Evolutionary conservation across 371 early-diverging fungal species (phyloP), one percentile per base, ranked within the genome.

Genomic region (Zopfochytrium polystomum): DNA sequence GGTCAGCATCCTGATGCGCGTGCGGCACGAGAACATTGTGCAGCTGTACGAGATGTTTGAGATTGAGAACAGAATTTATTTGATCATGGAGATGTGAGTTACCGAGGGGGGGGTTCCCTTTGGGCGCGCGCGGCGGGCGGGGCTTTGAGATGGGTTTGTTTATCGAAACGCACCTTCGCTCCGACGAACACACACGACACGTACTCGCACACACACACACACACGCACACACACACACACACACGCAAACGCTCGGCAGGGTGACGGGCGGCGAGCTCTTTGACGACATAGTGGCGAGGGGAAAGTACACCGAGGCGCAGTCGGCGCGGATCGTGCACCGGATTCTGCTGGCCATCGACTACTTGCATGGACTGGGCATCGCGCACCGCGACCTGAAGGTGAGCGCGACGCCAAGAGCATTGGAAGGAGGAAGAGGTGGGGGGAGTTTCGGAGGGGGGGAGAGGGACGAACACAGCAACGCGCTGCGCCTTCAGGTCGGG

Each of bases 261-360:
- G 91, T 90, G 11, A 86, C 85, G 23, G 93, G 87, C 52, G 96
- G 96, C 26, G 98, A 97, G 68, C 71, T 97, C n/a, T 97, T 96
- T 69, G 92, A 94, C 42, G 85, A 87, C 32, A 90, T 96, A 45
- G 86, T 89, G 5, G 74, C 78, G 26, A 82, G 84, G 27, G 85
- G 85, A 42, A 73, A 74, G 25, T 83, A 93, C 55, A 73, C 84
- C 11, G 96, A 95, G 72, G 58, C 67, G 15, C 90, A 93, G 48
- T 80, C 92, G 0, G 84, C 95, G 0, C 81, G 84, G 38, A 82
- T 95, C 7, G 84, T 96, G 49, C 80, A 73, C 46, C 73, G 73
- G 54, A 78, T 84, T n/a, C 60, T 84, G 38, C 58, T 58, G 20
- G 84, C 80, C 1, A 63, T 82, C 45, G 73, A 80, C 52, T 83